A percentile compares a stretch with the other conserved stretches of the same genome.
phyloP scores from a whole-genome alignment of 805 yeast genomes.

The Yarrowia bubula region DNA sequence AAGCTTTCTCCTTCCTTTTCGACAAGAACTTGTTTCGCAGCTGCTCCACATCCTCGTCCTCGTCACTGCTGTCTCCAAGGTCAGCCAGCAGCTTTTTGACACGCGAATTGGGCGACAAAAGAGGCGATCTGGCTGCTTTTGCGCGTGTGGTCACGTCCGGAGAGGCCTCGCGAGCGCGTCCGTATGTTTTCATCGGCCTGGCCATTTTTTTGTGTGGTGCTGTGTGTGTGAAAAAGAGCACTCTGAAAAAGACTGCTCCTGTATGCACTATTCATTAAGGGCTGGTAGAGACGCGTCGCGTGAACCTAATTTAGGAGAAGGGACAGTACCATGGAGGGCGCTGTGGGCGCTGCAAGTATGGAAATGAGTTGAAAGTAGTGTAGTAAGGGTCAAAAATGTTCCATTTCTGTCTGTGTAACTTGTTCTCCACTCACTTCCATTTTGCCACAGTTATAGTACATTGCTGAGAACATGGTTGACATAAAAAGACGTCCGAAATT shows the following conservation, averaged over 20 bases:
- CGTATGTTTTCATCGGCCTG: background rate
- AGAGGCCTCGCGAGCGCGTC: background rate
- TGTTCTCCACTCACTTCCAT: too few relatives aligned
- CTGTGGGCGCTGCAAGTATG: too few relatives aligned
- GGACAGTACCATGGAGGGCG: background rate
- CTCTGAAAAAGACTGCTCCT: background rate
- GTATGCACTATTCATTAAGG: conserved; percentile 14
- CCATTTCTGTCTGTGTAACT: too few relatives aligned
- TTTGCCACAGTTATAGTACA: too few relatives aligned
- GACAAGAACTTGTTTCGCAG: conserved; percentile 6
- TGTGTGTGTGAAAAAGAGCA: background rate
- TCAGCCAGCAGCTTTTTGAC: conserved; percentile 17
- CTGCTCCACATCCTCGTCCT: conserved; percentile 19
- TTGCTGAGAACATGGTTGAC: too few relatives aligned
- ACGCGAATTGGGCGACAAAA: conserved; percentile 23
- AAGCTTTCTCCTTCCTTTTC: background rate
- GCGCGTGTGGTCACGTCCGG: background rate
- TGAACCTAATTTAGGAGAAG: background rate
- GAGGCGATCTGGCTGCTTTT: background rate
- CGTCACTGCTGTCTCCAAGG: conserved; percentile 7
- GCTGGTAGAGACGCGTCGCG: conserved; percentile 12
- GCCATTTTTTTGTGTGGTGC: background rate
- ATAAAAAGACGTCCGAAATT: too few relatives aligned
- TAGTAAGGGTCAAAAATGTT: too few relatives aligned
- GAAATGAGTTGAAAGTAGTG: too few relatives aligned